Conservation (phyloP, 106 monocot species). For the Amphibolis antarctica region DNA sequence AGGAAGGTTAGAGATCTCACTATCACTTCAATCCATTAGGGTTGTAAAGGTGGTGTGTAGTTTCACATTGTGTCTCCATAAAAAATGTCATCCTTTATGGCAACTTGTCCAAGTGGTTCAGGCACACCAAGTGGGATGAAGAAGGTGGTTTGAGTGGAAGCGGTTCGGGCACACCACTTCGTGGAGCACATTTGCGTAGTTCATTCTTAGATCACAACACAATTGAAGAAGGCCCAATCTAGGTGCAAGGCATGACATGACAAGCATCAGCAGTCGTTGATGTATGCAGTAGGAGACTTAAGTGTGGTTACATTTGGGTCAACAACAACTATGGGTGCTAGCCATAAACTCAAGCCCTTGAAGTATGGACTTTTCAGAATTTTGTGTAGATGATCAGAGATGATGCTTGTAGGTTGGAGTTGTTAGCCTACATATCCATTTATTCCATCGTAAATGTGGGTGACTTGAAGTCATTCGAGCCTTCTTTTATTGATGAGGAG, state of each 20-base stretch:
- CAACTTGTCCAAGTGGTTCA: too few species aligned
- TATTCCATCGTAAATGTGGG: neutral
- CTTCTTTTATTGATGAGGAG: neutral
- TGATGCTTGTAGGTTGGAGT: neutral
- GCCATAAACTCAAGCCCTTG: neutral
- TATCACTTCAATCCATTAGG: too few species aligned
- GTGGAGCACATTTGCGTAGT: too few species aligned
- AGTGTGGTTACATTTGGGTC: conserved; percentile 2
- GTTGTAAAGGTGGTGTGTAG: too few species aligned
- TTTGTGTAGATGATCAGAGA: neutral
- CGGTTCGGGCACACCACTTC: too few species aligned
- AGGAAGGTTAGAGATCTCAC: too few species aligned
- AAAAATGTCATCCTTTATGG: too few species aligned
- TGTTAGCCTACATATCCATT: neutral
- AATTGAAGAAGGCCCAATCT: neutral
- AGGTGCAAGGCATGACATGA: conserved; percentile 1
- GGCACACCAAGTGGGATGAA: too few species aligned
- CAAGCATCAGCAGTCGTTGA: neutral
- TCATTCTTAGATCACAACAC: too few species aligned
- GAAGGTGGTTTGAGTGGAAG: too few species aligned
- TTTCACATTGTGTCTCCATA: too few species aligned
- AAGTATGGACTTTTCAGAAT: neutral
- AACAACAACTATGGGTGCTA: neutral
- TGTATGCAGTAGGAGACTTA: neutral
- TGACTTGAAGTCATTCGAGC: neutral